Conservation (phyloP, 352 stramenopile species). For the Lagenidium giganteum region DNA sequence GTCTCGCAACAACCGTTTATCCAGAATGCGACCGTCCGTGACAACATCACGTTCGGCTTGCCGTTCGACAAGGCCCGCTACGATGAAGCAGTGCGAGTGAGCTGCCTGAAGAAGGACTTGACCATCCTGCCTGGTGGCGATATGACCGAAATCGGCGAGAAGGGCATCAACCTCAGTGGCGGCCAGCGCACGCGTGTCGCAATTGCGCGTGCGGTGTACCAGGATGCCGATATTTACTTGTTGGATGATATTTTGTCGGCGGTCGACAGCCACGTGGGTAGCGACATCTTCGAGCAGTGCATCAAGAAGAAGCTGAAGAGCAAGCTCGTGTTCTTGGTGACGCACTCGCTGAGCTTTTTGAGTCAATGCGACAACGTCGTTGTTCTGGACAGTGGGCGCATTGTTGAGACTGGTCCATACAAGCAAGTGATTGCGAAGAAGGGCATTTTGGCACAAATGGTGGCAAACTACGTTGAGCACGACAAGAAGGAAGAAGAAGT, state of each 20-base stretch:
- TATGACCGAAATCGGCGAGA: conserved; percentile 96
- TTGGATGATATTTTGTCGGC: conserved; percentile 96
- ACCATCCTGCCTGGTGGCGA: conserved; percentile 90
- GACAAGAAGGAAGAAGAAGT: conserved; percentile 41
- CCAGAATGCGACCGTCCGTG: conserved; percentile 38
- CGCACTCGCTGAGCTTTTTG: conserved; percentile 83
- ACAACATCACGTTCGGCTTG: conserved; percentile 44
- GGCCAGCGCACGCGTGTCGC: conserved; percentile 93
- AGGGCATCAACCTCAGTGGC: conserved; percentile 96
- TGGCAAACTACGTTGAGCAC: conserved; percentile 57
- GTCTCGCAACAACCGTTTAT: conserved; percentile 57
- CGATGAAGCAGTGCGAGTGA: conserved; percentile 44
- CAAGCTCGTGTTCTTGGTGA: conserved; percentile 93
- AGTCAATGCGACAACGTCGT: conserved; percentile 53
- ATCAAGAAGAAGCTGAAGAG: conserved; percentile 81
- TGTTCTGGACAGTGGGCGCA: conserved; percentile 49
- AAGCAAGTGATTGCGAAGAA: conserved; percentile 53
- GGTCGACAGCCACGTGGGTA: conserved; percentile 96
- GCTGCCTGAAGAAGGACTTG: conserved; percentile 85
- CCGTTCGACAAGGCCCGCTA: conserved; percentile 33
- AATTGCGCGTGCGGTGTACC: conserved; percentile 93
- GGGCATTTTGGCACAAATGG: conserved; percentile 48
- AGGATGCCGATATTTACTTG: conserved; percentile 92
- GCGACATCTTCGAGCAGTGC: conserved; percentile 93
- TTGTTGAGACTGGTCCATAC: conserved; percentile 57